These are phyloP conservation scores for Elaeagnus macrophylla DNA, from an alignment of 306 rosid genomes.

Conservation along the genomic window DNA sequence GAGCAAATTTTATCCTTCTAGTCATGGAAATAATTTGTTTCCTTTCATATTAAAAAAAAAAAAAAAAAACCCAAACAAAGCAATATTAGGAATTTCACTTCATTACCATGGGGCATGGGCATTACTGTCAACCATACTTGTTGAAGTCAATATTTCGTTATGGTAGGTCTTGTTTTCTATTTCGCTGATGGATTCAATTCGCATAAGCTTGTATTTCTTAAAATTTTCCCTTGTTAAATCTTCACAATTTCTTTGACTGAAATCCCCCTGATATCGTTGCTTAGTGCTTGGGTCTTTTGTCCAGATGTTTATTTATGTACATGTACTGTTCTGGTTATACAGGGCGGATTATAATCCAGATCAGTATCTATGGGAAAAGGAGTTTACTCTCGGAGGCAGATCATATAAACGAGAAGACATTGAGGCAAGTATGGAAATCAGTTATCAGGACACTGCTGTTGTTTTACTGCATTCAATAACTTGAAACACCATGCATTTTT, in stretches of 20 bases:
- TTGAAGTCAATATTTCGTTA: too few species aligned
- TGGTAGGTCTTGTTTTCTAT: not conserved
- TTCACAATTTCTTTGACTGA: not conserved
- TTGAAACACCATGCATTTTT: slow-evolving; percentile 14
- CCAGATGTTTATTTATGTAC: slow-evolving; percentile 7
- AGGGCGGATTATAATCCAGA: slow-evolving; percentile 96
- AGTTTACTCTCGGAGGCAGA: slow-evolving; percentile 78
- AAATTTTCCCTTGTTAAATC: not conserved
- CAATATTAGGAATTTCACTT: too few species aligned
- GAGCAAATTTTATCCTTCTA: too few species aligned
- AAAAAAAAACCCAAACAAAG: too few species aligned
- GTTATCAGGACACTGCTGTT: slow-evolving; percentile 19
- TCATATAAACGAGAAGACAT: slow-evolving; percentile 79
- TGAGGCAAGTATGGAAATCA: slow-evolving; percentile 89
- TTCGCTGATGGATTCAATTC: not conserved
- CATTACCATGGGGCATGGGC: too few species aligned
- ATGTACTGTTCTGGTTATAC: slow-evolving; percentile 25
- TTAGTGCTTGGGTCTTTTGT: slow-evolving; percentile 12
- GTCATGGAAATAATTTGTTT: too few species aligned
- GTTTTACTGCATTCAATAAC: slow-evolving; percentile 8
- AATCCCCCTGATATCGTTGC: slow-evolving; percentile 2
- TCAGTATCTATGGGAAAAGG: slow-evolving; percentile 88
- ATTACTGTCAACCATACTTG: too few species aligned
- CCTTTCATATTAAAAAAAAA: too few species aligned
- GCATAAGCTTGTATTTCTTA: not conserved